Evolutionary conservation across 345 rosid genomes (phyloP).

Genomic region (Lagerstroemia speciosa): DNA sequence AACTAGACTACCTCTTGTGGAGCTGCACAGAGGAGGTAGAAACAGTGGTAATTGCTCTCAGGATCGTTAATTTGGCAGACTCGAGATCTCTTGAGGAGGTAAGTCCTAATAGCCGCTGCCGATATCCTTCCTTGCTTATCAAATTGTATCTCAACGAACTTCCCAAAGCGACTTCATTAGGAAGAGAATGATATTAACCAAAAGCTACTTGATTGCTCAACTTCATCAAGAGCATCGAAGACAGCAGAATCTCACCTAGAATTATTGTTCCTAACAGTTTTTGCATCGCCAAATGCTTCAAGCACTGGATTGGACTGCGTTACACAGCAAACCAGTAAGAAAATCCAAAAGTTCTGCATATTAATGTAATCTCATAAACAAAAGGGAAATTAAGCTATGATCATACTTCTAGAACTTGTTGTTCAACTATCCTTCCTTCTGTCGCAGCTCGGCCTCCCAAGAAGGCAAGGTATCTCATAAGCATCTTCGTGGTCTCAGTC

Average conservation of each 20-base stretch:
- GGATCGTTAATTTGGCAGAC: conserved; percentile 91
- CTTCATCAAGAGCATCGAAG: neutral
- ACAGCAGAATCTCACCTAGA: conserved; percentile 48
- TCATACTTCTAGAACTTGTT: conserved; percentile 86
- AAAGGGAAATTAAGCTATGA: too few species aligned
- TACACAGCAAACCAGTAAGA: too few species aligned
- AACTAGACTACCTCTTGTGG: conserved; percentile 73
- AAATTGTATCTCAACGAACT: conserved; percentile 94
- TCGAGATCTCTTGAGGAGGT: conserved; percentile 89
- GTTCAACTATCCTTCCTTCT: conserved; percentile 88
- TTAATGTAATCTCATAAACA: too few species aligned
- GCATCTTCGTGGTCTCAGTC: conserved; percentile 93
- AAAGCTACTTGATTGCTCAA: neutral
- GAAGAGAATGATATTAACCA: neutral
- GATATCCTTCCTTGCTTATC: conserved; percentile 96
- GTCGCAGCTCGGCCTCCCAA: conserved; percentile 79
- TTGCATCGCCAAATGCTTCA: conserved; percentile 96
- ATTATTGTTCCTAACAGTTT: conserved; percentile 91
- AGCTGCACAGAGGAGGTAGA: conserved; percentile 93
- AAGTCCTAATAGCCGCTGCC: conserved; percentile 94
- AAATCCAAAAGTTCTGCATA: neutral
- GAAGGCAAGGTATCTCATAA: conserved; percentile 84
- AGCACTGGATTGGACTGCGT: conserved; percentile 98
- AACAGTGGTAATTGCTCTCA: conserved; percentile 90
- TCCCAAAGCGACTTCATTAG: conserved; percentile 77